These are phyloP conservation scores for Fusarium sp. DNA, from an alignment of 2,329 filamentous ascomycete genomes.

Conservation along the genomic window DNA sequence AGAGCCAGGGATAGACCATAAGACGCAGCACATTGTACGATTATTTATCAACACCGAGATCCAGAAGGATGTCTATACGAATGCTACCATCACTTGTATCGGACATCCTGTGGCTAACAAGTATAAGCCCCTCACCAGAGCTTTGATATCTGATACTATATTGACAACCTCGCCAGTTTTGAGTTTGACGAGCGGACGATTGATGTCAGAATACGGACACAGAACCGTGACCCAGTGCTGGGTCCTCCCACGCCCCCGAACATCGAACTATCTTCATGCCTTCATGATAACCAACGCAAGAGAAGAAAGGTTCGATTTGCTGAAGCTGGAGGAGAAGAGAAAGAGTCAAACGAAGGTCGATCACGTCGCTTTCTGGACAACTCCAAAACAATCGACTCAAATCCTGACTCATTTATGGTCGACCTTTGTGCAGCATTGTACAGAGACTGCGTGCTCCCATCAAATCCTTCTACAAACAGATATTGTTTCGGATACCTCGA, in stretches of 20 bases:
- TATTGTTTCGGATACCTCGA: not conserved
- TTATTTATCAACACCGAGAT: not conserved
- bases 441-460: not conserved
- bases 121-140: not conserved
- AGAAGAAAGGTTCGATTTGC: not conserved
- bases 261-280: no score
- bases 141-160: no score
- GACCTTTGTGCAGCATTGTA: not conserved
- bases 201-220: not conserved
- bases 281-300: not conserved
- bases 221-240: not conserved
- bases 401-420: no score
- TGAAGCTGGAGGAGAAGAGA: no score
- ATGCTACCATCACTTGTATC: not conserved
- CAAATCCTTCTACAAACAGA: not conserved
- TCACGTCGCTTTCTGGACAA: no score
- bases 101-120: no score
- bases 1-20: accelerated
- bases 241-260: not conserved
- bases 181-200: not conserved
- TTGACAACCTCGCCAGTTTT: no score
- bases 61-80: not conserved
- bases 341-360: accelerated
- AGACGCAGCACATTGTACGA: not conserved
- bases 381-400: not conserved